Conservation (phyloP, 2,329 filamentous ascomycete genomes). For the Botrytis sinoallii region DNA sequence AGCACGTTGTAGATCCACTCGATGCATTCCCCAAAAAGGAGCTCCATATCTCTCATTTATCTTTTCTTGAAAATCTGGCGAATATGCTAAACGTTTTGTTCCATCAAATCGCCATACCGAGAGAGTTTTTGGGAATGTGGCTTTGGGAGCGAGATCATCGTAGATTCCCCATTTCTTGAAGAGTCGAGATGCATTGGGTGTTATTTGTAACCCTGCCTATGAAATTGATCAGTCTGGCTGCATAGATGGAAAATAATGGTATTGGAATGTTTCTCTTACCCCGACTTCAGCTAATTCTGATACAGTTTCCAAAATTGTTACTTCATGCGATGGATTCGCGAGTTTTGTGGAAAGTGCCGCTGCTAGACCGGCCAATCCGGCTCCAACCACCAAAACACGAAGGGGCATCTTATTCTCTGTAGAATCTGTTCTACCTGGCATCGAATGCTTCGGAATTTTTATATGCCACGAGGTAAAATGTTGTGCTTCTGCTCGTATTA, state of each 20-base stretch:
- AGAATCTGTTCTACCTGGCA: neutral
- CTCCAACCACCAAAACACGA: slow-evolving; percentile 44
- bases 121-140: slow-evolving; percentile 46
- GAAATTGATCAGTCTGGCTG: neutral
- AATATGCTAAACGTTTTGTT: slow-evolving; percentile 34
- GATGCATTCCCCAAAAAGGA: slow-evolving; percentile 47
- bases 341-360: slow-evolving; percentile 39
- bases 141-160: slow-evolving; percentile 24
- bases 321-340: slow-evolving; percentile 40
- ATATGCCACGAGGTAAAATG: neutral
- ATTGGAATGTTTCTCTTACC: slow-evolving; percentile 21
- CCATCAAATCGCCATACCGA: slow-evolving; percentile 54
- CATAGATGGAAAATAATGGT: neutral
- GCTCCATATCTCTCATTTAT: slow-evolving; percentile 27
- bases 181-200: slow-evolving; percentile 34
- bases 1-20: slow-evolving; percentile 48
- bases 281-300: slow-evolving; percentile 42
- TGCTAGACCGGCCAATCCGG: slow-evolving; percentile 44
- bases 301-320: slow-evolving; percentile 45
- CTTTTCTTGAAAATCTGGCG: slow-evolving; percentile 31
- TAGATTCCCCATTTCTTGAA: slow-evolving; percentile 35
- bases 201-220: slow-evolving; percentile 35
- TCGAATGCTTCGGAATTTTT: neutral
- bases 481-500: neutral
- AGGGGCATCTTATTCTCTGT: slow-evolving; percentile 22